A percentile compares a stretch with the other conserved stretches of the same genome.
Evolutionary conservation across 768 basidiomycete genomes (phyloP).

Genomic region (Lactarius akahatsu): DNA sequence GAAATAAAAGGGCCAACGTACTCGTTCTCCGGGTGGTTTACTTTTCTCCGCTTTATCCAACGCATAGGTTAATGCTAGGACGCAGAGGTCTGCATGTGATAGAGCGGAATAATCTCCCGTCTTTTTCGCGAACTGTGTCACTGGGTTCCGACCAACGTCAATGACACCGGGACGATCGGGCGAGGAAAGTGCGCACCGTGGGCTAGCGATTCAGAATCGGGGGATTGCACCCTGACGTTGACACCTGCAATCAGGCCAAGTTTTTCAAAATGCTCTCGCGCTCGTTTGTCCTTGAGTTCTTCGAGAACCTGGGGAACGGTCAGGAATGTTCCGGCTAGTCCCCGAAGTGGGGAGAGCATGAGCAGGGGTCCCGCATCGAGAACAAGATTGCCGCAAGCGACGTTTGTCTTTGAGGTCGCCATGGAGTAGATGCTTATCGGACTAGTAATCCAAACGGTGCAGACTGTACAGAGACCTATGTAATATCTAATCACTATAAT

Average conservation of each 20-base stretch:
- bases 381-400: slow-evolving; percentile 73
- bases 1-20: slow-evolving; percentile 27
- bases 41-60: slow-evolving; percentile 55
- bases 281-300: slow-evolving; percentile 86
- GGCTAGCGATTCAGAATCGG: slow-evolving; percentile 66
- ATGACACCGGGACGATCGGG: slow-evolving; percentile 1
- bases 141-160: slow-evolving; percentile 45
- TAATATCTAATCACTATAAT: not conserved
- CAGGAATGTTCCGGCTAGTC: slow-evolving; percentile 79
- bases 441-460: not conserved
- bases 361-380: slow-evolving; percentile 94
- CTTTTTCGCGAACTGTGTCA: slow-evolving; percentile 89
- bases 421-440: slow-evolving; percentile 9
- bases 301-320: slow-evolving; percentile 89
- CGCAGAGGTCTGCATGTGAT: slow-evolving; percentile 86
- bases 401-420: slow-evolving; percentile 32
- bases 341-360: slow-evolving; percentile 84
- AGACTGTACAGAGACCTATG: too few species aligned
- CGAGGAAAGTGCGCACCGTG: slow-evolving; percentile 45
- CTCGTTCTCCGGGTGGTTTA: slow-evolving; percentile 31
- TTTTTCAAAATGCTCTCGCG: slow-evolving; percentile 81
- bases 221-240: slow-evolving; percentile 64
- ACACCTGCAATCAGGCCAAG: slow-evolving; percentile 76
- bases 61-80: slow-evolving; percentile 84
- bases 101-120: slow-evolving; percentile 95